Evolutionary conservation across 164 flowering plant genomes (phyloP).

Genomic region (Cinnamomum chago): DNA sequence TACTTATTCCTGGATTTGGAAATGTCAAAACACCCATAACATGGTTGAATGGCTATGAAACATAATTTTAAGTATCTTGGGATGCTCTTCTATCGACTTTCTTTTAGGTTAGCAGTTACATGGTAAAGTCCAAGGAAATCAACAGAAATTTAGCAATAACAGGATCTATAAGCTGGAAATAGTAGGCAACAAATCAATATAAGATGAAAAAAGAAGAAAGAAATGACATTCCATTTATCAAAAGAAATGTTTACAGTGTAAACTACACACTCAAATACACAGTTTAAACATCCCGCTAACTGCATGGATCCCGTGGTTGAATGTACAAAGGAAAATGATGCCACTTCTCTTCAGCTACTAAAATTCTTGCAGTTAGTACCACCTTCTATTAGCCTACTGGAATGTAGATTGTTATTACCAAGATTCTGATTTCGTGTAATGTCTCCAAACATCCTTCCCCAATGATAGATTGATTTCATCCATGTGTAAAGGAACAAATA

Average conservation of each 20-base stretch:
- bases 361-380: conserved; percentile 14
- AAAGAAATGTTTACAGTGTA: conserved; percentile 8
- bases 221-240: conserved; percentile 5
- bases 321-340: conserved; percentile 6
- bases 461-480: not conserved
- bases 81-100: not conserved
- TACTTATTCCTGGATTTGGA: no score
- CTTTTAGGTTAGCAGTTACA: not conserved
- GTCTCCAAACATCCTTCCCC: not conserved
- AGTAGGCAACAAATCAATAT: not conserved
- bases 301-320: conserved; percentile 4
- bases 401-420: not conserved
- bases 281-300: not conserved
- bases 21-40: not conserved
- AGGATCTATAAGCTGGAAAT: not conserved
- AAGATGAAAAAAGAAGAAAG: not conserved
- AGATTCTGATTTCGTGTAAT: not conserved
- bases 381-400: not conserved
- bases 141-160: not conserved
- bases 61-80: not conserved
- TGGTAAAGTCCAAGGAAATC: not conserved
- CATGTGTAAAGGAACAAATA: conserved; percentile 4
- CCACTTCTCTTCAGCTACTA: conserved; percentile 6
- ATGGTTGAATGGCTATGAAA: not conserved
- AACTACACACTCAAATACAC: not conserved